Percentiles rank a stretch among this genome's conserved stretches.
Conservation (phyloP, 306 rosid species). For the Lathyrus sativus region DNA sequence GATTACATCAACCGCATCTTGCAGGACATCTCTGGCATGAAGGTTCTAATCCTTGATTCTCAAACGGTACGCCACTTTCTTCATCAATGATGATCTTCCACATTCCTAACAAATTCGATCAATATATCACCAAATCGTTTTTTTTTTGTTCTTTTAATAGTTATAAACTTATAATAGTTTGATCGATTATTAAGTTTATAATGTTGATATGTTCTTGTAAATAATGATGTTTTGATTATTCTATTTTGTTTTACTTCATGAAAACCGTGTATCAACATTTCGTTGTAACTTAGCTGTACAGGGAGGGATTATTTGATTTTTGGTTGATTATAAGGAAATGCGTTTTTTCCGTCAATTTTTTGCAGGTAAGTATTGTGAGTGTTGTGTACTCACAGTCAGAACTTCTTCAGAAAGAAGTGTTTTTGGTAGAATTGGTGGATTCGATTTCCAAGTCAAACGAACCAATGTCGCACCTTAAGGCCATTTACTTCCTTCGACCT, state of each 20-base stretch:
- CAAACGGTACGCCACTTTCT: constrained; percentile 62
- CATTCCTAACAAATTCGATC: constrained; percentile 27
- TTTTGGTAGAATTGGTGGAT: constrained; percentile 88
- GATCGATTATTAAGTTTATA: constrained; percentile 3
- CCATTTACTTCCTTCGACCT: constrained; percentile 87
- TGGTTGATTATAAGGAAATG: constrained; percentile 16
- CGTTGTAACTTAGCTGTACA: constrained; percentile 6
- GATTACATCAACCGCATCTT: constrained; percentile 90
- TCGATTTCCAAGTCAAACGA: constrained; percentile 78
- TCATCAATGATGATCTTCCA: constrained; percentile 15
- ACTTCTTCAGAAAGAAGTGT: constrained; percentile 89
- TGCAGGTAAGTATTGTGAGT: constrained; percentile 88
- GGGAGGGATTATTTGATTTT: constrained; percentile 6
- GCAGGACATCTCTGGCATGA: constrained; percentile 99
- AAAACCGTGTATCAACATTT: constrained; percentile 17
- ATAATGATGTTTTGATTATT: constrained; percentile 15
- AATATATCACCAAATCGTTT: not conserved
- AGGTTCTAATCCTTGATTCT: constrained; percentile 93
- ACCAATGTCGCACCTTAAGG: constrained; percentile 94
- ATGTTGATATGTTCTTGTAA: not conserved
- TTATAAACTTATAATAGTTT: constrained; percentile 4
- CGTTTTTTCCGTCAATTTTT: constrained; percentile 23
- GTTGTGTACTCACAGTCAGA: constrained; percentile 93
- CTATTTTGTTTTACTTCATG: constrained; percentile 25
- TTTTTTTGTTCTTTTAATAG: too few species aligned